Base-by-base conservation (phyloP, 164 flowering plant genomes). In the Nymphaea thermarum region DNA sequence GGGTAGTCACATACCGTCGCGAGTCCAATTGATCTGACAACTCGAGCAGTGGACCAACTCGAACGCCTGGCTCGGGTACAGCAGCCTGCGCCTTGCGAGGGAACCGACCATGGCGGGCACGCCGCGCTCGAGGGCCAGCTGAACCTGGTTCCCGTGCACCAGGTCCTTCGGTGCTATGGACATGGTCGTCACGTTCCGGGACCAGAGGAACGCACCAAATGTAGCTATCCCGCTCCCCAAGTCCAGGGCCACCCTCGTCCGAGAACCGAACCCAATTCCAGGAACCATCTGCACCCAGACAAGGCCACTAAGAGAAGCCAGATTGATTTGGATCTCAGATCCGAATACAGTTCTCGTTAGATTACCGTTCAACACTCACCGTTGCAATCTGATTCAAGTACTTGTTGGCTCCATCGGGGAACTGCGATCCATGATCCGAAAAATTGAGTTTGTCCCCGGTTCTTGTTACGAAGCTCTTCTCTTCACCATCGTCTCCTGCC, bases 381-480 rank as follows among this genome's bases (percentile, higher is more conserved):
- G 85, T 65, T 14, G 90, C 79, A 60, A 93, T 89, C 80, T 90
- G 97, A 83, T 89, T 80, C 78, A 95, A 70, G 77, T 95, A 95
- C 62, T 87, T 79, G 74, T 92, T 82, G n/a, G 96, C 99, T 51
- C 99, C 99, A 66, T 88, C 98, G 66, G 91, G 90, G 72, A 91
- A 94, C 79, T 91, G 96, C 10, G 98, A 90, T 16, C 99, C 99
- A 51, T 98, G 96, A 72, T 98, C 99, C 5, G 98, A 96, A 84
- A 95, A 95, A 75, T 77, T 92, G 67, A 95, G 92, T 78, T 88
- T 95, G 71, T 87, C 87, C 67, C 86, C 86, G 16, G 66, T 79
- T 73, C 70, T 79, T 4, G 76, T 65, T 63, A 92, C 90, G 97
- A 96, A 92, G 75, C 91, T 95, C 68, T 95, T 97, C 62, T 98